These are phyloP conservation scores for Geranium brycei DNA, from an alignment of 345 rosid genomes.

Conservation along the genomic window DNA sequence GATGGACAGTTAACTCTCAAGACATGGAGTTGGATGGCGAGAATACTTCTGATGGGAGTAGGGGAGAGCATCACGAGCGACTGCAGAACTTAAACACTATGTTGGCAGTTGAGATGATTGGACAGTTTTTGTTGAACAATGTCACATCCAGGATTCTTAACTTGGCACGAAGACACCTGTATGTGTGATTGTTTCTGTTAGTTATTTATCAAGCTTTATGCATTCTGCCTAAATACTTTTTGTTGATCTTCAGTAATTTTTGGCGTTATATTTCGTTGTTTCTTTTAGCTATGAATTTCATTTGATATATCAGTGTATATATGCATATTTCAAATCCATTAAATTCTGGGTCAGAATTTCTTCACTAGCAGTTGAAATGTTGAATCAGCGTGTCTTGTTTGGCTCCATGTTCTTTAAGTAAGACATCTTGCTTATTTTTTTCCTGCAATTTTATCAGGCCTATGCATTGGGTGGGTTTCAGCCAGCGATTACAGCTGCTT, in stretches of 20 bases:
- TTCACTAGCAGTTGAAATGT: not conserved
- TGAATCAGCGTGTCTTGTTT: not conserved
- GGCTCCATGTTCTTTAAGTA: not conserved
- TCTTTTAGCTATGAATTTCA: not conserved
- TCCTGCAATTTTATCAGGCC: constrained; percentile 26
- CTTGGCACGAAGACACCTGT: constrained; percentile 65
- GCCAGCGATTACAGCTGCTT: constrained; percentile 45
- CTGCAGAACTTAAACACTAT: constrained; percentile 48
- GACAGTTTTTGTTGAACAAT: constrained; percentile 50
- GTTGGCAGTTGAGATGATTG: constrained; percentile 68
- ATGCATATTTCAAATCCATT: too few relatives aligned
- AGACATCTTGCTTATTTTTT: constrained; percentile 8
- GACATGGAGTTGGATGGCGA: constrained; percentile 64
- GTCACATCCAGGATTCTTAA: constrained; percentile 59
- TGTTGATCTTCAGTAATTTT: not conserved
- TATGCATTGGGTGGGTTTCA: constrained; percentile 58
- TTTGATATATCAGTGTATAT: not conserved
- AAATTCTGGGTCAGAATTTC: too few relatives aligned
- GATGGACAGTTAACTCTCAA: constrained; percentile 39
- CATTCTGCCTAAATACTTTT: not conserved
- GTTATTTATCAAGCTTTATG: not conserved
- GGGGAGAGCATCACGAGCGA: constrained; percentile 36
- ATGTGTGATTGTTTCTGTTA: constrained; percentile 14
- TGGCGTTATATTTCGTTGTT: not conserved
- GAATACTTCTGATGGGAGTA: constrained; percentile 34